A percentile compares a stretch with the other conserved stretches of the same genome.
phyloP scores from a whole-genome alignment of 1,284 basidiomycete genomes.

The Pseudomicrostroma phylloplanum region DNA sequence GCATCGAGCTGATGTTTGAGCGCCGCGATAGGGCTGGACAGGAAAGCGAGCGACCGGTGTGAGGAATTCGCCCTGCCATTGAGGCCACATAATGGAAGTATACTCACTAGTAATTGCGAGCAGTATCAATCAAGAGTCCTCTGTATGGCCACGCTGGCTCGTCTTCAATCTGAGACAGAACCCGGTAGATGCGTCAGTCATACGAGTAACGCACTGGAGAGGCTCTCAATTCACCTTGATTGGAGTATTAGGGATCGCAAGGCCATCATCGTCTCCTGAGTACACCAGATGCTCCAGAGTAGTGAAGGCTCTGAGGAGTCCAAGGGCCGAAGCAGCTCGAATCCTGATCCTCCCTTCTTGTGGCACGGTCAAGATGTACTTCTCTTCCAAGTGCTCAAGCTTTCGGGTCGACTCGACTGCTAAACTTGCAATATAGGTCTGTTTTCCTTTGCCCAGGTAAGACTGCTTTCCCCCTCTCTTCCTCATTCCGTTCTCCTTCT shows the following conservation, averaged over 20 bases:
- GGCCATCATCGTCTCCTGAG: constrained; percentile 51
- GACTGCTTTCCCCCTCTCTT: too few relatives aligned
- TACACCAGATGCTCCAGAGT: constrained; percentile 69
- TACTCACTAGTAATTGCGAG: constrained; percentile 58
- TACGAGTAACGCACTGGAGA: too few relatives aligned
- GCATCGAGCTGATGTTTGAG: constrained; percentile 70
- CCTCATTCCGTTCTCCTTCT: too few relatives aligned
- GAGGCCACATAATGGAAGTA: too few relatives aligned
- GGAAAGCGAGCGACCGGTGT: too few relatives aligned
- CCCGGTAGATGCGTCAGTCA: too few relatives aligned
- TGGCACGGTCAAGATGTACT: constrained; percentile 64
- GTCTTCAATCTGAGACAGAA: constrained; percentile 41
- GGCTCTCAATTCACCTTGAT: constrained; percentile 31
- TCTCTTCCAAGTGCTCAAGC: constrained; percentile 61
- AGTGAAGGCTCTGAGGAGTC: constrained; percentile 70
- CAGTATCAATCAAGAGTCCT: constrained; percentile 74
- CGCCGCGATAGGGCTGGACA: constrained; percentile 51
- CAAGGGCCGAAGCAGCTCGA: constrained; percentile 66
- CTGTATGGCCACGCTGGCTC: constrained; percentile 55
- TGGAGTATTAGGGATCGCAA: constrained; percentile 55
- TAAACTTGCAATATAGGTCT: too few relatives aligned
- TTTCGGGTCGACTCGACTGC: constrained; percentile 53
- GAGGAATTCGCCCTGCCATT: too few relatives aligned
- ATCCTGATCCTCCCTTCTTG: constrained; percentile 59
- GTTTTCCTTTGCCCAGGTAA: too few relatives aligned